phyloP scores from a whole-genome alignment of 139 green algal species.

The Pseudopediastrum boryanum region DNA sequence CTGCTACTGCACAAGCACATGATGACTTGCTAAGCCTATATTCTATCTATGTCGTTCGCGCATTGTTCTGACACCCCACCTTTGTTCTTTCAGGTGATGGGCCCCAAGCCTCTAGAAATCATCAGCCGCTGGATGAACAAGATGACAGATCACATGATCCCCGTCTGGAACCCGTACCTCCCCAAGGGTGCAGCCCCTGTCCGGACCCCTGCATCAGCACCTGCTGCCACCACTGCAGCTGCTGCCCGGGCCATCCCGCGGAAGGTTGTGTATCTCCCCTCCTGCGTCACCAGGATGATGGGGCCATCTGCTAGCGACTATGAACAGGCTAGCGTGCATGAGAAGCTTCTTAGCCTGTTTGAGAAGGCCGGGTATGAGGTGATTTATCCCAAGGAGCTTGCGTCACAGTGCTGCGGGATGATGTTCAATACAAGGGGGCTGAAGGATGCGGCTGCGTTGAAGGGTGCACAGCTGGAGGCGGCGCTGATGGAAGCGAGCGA shows the following conservation, averaged over 20 bases:
- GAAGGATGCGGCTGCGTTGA: slow-evolving; percentile 77
- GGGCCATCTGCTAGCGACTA: slow-evolving; percentile 77
- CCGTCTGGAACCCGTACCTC: slow-evolving; percentile 96
- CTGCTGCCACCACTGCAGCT: not conserved
- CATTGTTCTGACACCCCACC: too few species aligned
- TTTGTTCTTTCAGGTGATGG: slow-evolving; percentile 63
- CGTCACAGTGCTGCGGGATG: slow-evolving; percentile 89
- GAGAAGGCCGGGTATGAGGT: slow-evolving; percentile 69
- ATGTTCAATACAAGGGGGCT: slow-evolving; percentile 95
- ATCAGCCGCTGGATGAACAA: slow-evolving; percentile 80
- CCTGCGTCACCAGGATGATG: slow-evolving; percentile 97
- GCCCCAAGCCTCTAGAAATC: slow-evolving; percentile 69
- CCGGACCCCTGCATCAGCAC: not conserved
- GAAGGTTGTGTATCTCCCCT: slow-evolving; percentile 92
- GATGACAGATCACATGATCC: slow-evolving; percentile 74
- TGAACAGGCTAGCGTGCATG: slow-evolving; percentile 80
- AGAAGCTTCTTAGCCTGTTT: slow-evolving; percentile 92
- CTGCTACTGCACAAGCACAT: too few species aligned
- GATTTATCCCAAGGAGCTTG: slow-evolving; percentile 84
- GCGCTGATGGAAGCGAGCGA: slow-evolving; percentile 87
- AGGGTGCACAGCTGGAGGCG: slow-evolving; percentile 76
- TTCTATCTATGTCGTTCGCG: too few species aligned
- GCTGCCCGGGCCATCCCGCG: slow-evolving; percentile 45
- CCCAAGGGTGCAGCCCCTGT: slow-evolving; percentile 76
- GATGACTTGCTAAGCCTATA: too few species aligned